Base-by-base conservation (phyloP, 805 yeast genomes). In the Candida ulmi region DNA sequence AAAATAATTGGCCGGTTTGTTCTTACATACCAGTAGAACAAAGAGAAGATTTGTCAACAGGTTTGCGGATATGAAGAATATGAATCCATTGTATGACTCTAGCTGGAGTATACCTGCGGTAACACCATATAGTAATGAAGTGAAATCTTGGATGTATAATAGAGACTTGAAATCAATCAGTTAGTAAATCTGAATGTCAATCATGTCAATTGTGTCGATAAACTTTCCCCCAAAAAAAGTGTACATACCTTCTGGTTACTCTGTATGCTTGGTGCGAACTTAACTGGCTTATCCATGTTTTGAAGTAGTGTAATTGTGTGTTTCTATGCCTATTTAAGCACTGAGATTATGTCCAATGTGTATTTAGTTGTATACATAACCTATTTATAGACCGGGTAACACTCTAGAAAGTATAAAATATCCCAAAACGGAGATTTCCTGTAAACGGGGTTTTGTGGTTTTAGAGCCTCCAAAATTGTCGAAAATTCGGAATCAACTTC, bases 221-320 rank as follows among this genome's bases (percentile, higher is more conserved):
- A n/a, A n/a, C n/a, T n/a, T n/a, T n/a, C n/a, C n/a, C n/a, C n/a
- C n/a, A n/a, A n/a, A n/a, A n/a, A n/a, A n/a, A n/a, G n/a, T n/a
- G n/a, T n/a, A 30, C 33, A 4, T n/a, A 30, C 33, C n/a, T 31
- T 31, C 25, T 31, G 8, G 12, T 31, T 31, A 17, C 24, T n/a
- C 26, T 31, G 17, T 31, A 31, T 31, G 26, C 34, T 31, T 17
- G 19, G 19, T 31, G 24, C 34, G 25, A 19, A 31, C 19, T 31
- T 31, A 5, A 31, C 34, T 31, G 34, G 34, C 13, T 31, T 31
- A 4, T 31, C 34, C 34, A 31, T 31, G n/a, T 26, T 11, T 26
- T 26, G 8, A 11, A 23, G 25, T 23, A 23, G 25, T 23, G 25
- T 23, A n/a, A n/a, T 23, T 23, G 25, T 23, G 25, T 8, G 8